These are phyloP conservation scores for Phycomyces nitens DNA, from an alignment of 192 early-diverging fungal genomes.

Conservation along the genomic window DNA sequence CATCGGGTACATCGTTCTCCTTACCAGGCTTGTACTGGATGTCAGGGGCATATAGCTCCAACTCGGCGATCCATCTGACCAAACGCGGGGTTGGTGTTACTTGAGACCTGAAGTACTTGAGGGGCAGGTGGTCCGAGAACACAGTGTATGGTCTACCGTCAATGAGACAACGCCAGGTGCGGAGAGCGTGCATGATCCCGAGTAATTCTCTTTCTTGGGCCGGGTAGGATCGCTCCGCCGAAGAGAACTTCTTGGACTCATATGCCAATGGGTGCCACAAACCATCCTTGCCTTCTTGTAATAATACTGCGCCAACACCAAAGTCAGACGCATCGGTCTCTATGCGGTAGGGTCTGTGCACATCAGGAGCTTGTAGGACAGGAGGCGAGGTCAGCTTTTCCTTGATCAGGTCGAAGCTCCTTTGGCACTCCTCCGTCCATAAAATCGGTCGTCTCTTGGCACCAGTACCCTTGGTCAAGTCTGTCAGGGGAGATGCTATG, in stretches of 20 bases:
- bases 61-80: background rate
- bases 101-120: slow-evolving; percentile 1
- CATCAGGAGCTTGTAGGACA: slow-evolving; percentile 3
- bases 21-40: no score
- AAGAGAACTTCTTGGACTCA: no score
- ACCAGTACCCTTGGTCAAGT: background rate
- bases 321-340: no score
- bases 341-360: slow-evolving; percentile 8
- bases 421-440: slow-evolving; percentile 9
- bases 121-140: slow-evolving; percentile 3
- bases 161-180: slow-evolving; percentile 5
- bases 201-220: no score
- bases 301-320: no score
- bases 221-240: no score
- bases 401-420: background rate
- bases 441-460: slow-evolving; percentile 4
- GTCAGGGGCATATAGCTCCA: slow-evolving; percentile 13
- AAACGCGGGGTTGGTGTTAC: background rate
- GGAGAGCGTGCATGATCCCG: no score
- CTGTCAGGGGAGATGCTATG: slow-evolving; percentile 20
- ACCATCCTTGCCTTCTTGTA: no score
- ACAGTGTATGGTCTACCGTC: slow-evolving; percentile 6
- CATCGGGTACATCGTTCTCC: no score
- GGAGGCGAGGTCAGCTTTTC: background rate
- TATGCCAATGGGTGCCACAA: no score